Conservation (phyloP, 768 basidiomycete species). For the Sarcomyxa edulis region DNA sequence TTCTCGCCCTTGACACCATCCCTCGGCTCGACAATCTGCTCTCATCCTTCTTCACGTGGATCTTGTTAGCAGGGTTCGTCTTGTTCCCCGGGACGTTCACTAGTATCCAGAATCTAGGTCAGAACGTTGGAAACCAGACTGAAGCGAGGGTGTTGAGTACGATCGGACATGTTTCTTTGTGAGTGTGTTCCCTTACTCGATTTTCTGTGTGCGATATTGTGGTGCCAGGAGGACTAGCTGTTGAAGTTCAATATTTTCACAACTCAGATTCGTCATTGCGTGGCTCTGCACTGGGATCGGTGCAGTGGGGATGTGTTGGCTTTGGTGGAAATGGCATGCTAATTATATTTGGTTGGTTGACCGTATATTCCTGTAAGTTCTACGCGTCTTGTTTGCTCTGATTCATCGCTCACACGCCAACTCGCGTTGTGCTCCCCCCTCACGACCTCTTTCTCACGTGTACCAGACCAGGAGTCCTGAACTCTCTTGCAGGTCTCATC, state of each 20-base stretch:
- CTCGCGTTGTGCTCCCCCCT: no score
- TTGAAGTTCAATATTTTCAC: background rate
- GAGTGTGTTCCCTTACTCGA: constrained; percentile 13
- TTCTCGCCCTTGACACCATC: constrained; percentile 55
- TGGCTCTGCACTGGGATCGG: constrained; percentile 53
- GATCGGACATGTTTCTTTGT: constrained; percentile 43
- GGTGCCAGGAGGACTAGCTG: background rate
- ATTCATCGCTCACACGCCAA: no score
- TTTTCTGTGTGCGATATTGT: no score
- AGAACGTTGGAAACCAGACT: constrained; percentile 18
- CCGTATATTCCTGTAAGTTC: constrained; percentile 47
- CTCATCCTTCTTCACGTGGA: constrained; percentile 60
- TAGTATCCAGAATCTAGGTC: constrained; percentile 31
- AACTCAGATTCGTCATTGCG: constrained; percentile 45
- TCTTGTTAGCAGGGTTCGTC: constrained; percentile 56
- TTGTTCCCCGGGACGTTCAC: constrained; percentile 60
- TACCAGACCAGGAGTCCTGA: constrained; percentile 48
- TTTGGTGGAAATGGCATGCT: constrained; percentile 55
- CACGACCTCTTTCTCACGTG: constrained; percentile 12
- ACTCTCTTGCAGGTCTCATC: constrained; percentile 51
- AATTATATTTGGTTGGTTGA: constrained; percentile 58
- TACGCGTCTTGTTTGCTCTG: background rate
- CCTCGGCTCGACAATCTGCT: constrained; percentile 42
- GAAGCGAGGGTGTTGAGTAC: constrained; percentile 26
- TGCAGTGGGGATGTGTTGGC: constrained; percentile 45